Evolutionary conservation across 495 filamentous ascomycete species (phyloP).

Genomic region (Aspergillus carlsbadensis): DNA sequence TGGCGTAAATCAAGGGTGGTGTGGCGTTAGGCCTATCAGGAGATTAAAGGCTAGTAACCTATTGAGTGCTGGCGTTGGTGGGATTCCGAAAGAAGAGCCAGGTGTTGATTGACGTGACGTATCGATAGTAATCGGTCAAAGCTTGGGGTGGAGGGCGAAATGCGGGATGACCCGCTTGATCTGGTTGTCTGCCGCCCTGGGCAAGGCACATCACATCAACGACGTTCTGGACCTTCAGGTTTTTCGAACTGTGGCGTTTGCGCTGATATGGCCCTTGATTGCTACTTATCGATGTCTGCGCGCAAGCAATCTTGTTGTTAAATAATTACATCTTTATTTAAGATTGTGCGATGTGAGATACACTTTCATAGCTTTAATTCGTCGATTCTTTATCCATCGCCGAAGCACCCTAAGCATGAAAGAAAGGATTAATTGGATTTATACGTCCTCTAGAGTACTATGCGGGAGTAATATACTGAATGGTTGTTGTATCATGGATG

Average conservation of each 20-base stretch:
- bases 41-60: background rate
- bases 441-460: no score
- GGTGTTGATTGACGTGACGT: slow-evolving; percentile 11
- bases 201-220: background rate
- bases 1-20: background rate
- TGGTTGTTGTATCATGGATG: no score
- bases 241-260: background rate
- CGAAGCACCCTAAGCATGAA: no score
- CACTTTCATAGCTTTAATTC: no score
- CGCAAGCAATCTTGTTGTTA: no score
- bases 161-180: slow-evolving; percentile 11
- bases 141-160: background rate
- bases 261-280: background rate
- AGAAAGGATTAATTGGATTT: no score
- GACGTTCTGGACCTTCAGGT: slow-evolving; percentile 1
- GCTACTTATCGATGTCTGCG: background rate
- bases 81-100: background rate
- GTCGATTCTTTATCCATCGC: no score
- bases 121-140: background rate
- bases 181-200: no score
- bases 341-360: no score
- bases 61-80: background rate
- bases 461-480: no score
- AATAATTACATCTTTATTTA: no score
- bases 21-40: background rate